Base-by-base conservation (phyloP, 2,329 filamentous ascomycete species). In the Cercospora sp. region DNA sequence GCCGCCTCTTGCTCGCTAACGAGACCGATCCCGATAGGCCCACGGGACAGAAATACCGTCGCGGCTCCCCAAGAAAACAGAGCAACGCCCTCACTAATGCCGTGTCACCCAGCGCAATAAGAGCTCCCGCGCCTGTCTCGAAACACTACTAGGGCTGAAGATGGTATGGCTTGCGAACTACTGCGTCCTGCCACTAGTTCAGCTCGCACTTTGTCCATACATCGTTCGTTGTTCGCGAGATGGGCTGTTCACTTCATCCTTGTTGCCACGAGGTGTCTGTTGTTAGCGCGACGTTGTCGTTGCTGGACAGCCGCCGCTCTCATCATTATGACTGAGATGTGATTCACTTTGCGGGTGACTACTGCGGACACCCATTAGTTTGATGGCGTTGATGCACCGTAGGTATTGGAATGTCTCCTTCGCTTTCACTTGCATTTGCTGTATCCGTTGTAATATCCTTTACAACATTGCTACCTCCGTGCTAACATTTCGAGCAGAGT, bases 131-230 rank as follows among this genome's bases (percentile, higher is more conserved):
- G 10, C 28, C 43, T 28, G 32, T 28, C 49, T 55, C 28, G 30
- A 63, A 63, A 55, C 45, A n/a, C 16, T 21, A 40, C 61, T 63
- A 63, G 51, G 43, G 61, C 61, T 63, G 61, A 63, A 63, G 45
- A 37, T 63, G 61, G 61, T 57, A 63, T 26, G 61, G 43, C 43
- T 53, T 55, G 13, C 45, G 49, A 37, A 63, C 61, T 63, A 63
- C 43, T 53, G 61, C 49, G 61, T 55, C 61, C 43, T 63, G 49
- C 61, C 61, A 63, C 61, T 63, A 63, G 61, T 24, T 21, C 61
- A 55, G 30, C 61, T 21, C 21, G 45, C 30, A 37, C 26, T 45
- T 3, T 18, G 61, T 63, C 61, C 61, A 63, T 16, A 63, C 61
- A 55, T 51, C 40, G 51, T 51, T 51, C 40, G 21, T 12, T 26